phyloP scores from a whole-genome alignment of 257 asterid genomes.

The Craterostigma plantagineum region DNA sequence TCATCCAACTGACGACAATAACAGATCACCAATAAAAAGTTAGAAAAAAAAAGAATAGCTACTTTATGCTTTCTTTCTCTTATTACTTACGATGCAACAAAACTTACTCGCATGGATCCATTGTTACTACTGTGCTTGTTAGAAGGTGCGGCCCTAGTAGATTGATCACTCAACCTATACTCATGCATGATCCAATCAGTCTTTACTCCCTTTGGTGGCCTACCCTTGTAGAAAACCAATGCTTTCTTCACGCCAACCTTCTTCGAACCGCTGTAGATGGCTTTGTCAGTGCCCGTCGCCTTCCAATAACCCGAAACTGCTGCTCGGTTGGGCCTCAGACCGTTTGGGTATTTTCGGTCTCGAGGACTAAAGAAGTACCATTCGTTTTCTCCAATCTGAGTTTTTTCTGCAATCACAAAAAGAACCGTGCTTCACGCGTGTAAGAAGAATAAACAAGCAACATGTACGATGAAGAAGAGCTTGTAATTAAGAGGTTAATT shows the following conservation, averaged over 20 bases:
- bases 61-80: too few species aligned
- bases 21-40: too few species aligned
- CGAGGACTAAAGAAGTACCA: conserved; percentile 84
- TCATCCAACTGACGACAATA: conserved; percentile 92
- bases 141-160: conserved; percentile 12
- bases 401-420: conserved; percentile 34
- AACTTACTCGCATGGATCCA: conserved; percentile 83
- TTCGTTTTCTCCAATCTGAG: conserved; percentile 61
- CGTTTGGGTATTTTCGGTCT: conserved; percentile 76
- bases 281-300: conserved; percentile 79
- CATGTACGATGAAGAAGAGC: neutral
- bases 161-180: conserved; percentile 47
- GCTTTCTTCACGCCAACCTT: conserved; percentile 75
- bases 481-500: too few species aligned
- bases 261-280: conserved; percentile 54
- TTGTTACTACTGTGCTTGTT: conserved; percentile 19
- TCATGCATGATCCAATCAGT: conserved; percentile 96
- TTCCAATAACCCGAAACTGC: conserved; percentile 93
- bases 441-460: neutral
- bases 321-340: conserved; percentile 69
- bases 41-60: too few species aligned
- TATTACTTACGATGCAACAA: too few species aligned
- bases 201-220: conserved; percentile 65
- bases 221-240: conserved; percentile 66
- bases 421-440: too few species aligned